Evolutionary conservation across 768 basidiomycete genomes (phyloP).

Genomic region (Kwoniella pini): DNA sequence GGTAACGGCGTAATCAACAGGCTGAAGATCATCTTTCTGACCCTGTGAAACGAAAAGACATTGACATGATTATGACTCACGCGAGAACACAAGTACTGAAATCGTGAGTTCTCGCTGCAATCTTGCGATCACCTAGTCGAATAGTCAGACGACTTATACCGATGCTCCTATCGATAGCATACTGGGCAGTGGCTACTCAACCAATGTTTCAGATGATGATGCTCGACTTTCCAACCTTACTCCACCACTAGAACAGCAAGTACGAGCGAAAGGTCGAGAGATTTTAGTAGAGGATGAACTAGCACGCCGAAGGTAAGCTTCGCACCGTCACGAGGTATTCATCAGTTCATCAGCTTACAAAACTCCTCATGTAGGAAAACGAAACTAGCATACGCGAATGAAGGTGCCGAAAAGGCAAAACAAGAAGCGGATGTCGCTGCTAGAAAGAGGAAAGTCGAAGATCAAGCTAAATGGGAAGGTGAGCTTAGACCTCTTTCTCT

Average conservation of each 20-base stretch:
- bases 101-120: conserved; percentile 21
- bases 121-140: not conserved
- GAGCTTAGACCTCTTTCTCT: conserved; percentile 18
- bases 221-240: conserved; percentile 40
- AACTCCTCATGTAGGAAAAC: conserved; percentile 30
- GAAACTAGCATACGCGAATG: conserved; percentile 51
- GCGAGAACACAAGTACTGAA: conserved; percentile 49
- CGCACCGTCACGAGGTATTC: too few relatives aligned
- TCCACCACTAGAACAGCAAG: conserved; percentile 47
- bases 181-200: conserved; percentile 46
- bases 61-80: conserved; percentile 53
- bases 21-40: conserved; percentile 50
- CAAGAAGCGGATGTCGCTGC: conserved; percentile 43
- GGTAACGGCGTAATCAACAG: conserved; percentile 17
- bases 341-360: not conserved
- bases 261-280: conserved; percentile 48
- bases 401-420: conserved; percentile 53
- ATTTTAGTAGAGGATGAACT: conserved; percentile 53
- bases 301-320: conserved; percentile 42
- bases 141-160: not conserved
- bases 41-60: conserved; percentile 44
- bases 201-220: conserved; percentile 47
- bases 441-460: conserved; percentile 51
- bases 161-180: conserved; percentile 23
- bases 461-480: conserved; percentile 53